These are phyloP conservation scores for Hypoxylon sp. DNA, from an alignment of 2,329 filamentous ascomycete genomes.

Conservation along the genomic window DNA sequence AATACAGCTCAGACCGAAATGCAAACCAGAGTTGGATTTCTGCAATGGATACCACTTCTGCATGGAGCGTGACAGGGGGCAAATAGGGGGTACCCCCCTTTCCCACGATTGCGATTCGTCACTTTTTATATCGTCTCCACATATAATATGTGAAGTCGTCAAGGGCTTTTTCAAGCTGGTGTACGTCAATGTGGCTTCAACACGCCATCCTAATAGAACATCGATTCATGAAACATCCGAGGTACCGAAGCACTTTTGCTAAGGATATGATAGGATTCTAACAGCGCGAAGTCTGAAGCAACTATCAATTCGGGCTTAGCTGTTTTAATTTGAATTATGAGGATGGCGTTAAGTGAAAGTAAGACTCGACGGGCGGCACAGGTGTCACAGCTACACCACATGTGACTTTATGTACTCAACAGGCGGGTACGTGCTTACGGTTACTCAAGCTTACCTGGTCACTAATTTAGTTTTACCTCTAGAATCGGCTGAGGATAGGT, in stretches of 20 bases:
- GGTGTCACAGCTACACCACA: conserved; percentile 46
- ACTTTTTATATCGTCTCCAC: conserved; percentile 31
- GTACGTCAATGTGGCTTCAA: conserved; percentile 21
- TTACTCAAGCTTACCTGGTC: conserved; percentile 40
- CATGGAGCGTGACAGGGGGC: conserved; percentile 32
- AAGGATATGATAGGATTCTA: conserved; percentile 12
- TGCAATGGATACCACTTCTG: conserved; percentile 31
- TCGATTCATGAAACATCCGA: conserved; percentile 34
- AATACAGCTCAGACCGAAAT: conserved; percentile 41
- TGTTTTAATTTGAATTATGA: conserved; percentile 12
- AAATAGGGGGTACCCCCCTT: conserved; percentile 28
- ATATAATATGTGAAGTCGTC: conserved; percentile 25
- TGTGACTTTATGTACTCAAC: conserved; percentile 39
- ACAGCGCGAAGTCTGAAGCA: conserved; percentile 26
- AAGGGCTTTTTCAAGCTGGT: conserved; percentile 10
- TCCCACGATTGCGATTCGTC: conserved; percentile 36
- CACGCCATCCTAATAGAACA: conserved; percentile 21
- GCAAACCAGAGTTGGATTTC: conserved; percentile 32
- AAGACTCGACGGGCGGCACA: conserved; percentile 39
- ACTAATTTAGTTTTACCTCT: conserved; percentile 36
- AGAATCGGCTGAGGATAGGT: conserved; percentile 30
- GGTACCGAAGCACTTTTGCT: conserved; percentile 12
- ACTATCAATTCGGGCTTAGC: conserved; percentile 18
- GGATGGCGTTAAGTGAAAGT: conserved; percentile 33
- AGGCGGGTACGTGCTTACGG: conserved; percentile 45